A percentile compares a stretch with the other conserved stretches of the same genome.
phyloP scores from a whole-genome alignment of 495 filamentous ascomycete species.

The Filosporella fistucella region DNA sequence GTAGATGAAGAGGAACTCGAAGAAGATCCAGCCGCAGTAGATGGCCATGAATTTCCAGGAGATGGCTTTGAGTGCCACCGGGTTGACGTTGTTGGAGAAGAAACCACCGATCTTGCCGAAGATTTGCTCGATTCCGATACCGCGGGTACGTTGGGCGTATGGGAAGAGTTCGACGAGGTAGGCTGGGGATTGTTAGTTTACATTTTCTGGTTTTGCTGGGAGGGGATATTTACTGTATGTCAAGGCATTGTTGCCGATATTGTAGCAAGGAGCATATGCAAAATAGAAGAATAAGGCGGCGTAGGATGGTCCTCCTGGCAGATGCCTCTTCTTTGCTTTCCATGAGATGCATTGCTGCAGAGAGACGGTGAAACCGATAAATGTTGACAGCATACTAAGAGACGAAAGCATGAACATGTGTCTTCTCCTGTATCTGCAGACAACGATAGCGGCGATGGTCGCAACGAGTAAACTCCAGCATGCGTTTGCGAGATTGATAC shows the following conservation, averaged over 20 bases:
- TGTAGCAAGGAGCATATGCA: constrained; percentile 59
- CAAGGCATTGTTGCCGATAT: constrained; percentile 64
- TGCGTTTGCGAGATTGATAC: constrained; percentile 34
- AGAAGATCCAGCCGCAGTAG: constrained; percentile 56
- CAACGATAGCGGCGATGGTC: constrained; percentile 46
- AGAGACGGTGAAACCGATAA: constrained; percentile 49
- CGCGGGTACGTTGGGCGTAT: constrained; percentile 53
- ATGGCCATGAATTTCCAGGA: constrained; percentile 60
- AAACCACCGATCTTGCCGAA: constrained; percentile 44
- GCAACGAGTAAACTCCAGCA: constrained; percentile 52
- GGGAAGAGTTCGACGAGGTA: constrained; percentile 65
- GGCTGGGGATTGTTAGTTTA: constrained; percentile 26
- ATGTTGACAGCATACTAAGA: constrained; percentile 43
- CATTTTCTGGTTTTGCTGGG: not conserved
- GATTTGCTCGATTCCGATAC: constrained; percentile 60
- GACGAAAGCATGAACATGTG: constrained; percentile 49
- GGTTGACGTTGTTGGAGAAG: constrained; percentile 59
- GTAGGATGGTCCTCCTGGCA: constrained; percentile 26
- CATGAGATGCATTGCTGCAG: constrained; percentile 33
- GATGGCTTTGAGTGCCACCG: constrained; percentile 53
- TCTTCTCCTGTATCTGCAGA: constrained; percentile 49
- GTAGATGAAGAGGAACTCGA: constrained; percentile 54
- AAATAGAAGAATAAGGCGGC: constrained; percentile 61
- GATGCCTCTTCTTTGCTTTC: constrained; percentile 25
- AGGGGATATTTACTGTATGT: constrained; percentile 33